These are phyloP conservation scores for Ascochyta rabiei DNA, from an alignment of 2,329 filamentous ascomycete genomes.

Conservation along the genomic window DNA sequence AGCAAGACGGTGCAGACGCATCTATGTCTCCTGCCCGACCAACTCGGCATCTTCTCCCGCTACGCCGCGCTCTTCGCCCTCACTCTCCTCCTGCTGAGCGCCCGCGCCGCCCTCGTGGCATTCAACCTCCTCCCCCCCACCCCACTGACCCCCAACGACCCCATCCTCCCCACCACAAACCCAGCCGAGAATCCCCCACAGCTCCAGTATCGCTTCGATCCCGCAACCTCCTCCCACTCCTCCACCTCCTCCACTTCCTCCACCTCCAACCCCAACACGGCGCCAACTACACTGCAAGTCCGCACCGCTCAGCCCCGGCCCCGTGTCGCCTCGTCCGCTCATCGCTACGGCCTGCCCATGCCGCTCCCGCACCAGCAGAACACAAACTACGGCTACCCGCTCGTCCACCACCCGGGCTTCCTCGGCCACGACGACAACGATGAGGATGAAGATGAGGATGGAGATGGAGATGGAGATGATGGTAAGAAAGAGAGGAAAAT, in stretches of 20 bases:
- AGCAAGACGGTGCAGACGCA: slow-evolving; percentile 78
- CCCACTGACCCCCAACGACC: slow-evolving; percentile 5
- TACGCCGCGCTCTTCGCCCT: slow-evolving; percentile 70
- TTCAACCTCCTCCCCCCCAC: slow-evolving; percentile 20
- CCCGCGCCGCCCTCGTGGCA: slow-evolving; percentile 51
- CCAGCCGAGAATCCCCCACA: not conserved
- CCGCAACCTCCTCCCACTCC: not conserved
- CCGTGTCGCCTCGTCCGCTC: slow-evolving; percentile 39
- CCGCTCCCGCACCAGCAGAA: slow-evolving; percentile 12
- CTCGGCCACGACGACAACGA: slow-evolving; percentile 28
- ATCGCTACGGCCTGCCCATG: slow-evolving; percentile 37
- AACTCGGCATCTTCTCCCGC: slow-evolving; percentile 80
- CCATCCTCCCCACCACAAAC: slow-evolving; percentile 39
- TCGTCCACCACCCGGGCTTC: slow-evolving; percentile 53
- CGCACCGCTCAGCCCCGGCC: slow-evolving; percentile 38
- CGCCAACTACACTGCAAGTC: slow-evolving; percentile 29
- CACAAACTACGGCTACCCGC: slow-evolving; percentile 36
- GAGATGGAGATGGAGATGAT: slow-evolving; percentile 35
- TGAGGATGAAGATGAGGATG: not conserved
- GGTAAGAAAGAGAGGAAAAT: slow-evolving; percentile 5
- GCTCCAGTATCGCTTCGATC: too few relatives aligned
- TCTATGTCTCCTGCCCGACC: slow-evolving; percentile 87
- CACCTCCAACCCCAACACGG: slow-evolving; percentile 30
- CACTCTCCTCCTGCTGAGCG: slow-evolving; percentile 56
- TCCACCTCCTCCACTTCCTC: slow-evolving; percentile 40